phyloP scores from a whole-genome alignment of 768 basidiomycete genomes.

The Fomitopsis pulvina region DNA sequence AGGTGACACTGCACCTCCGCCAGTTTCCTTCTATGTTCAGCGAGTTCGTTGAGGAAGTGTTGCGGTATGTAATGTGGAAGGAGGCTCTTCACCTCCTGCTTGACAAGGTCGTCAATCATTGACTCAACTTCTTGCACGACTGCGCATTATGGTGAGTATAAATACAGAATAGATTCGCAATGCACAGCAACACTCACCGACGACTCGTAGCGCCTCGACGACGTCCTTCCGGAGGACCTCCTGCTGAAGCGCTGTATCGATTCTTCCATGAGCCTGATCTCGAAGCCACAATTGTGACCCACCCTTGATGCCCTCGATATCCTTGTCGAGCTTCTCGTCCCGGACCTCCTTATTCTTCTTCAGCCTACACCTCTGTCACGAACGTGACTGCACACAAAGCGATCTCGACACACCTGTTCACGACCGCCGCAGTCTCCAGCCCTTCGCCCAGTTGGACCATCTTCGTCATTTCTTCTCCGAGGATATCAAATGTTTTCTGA shows the following conservation, averaged over 20 bases:
- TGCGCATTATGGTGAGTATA: slow-evolving; percentile 14
- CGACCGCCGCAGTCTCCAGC: slow-evolving; percentile 30
- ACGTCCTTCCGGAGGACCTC: slow-evolving; percentile 38
- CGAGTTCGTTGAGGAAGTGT: slow-evolving; percentile 42
- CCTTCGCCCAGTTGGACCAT: slow-evolving; percentile 34
- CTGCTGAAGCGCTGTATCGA: slow-evolving; percentile 38
- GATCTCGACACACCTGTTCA: slow-evolving; percentile 32
- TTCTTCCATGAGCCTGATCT: too few species aligned
- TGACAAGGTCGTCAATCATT: slow-evolving; percentile 44
- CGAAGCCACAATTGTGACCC: slow-evolving; percentile 6
- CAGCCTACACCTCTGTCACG: slow-evolving; percentile 26
- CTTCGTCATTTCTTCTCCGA: slow-evolving; percentile 39
- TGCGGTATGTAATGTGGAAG: slow-evolving; percentile 41
- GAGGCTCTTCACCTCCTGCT: slow-evolving; percentile 41
- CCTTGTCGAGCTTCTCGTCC: slow-evolving; percentile 36
- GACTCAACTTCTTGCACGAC: slow-evolving; percentile 45
- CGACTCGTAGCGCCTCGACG: slow-evolving; percentile 35
- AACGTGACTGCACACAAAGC: background rate
- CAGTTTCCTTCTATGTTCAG: slow-evolving; percentile 36
- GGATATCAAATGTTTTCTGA: slow-evolving; percentile 38
- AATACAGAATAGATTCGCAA: background rate
- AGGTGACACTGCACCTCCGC: slow-evolving; percentile 39
- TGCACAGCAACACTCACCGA: slow-evolving; percentile 29
- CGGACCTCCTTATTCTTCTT: slow-evolving; percentile 36
- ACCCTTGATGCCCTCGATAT: slow-evolving; percentile 45